Conservation (phyloP, 495 filamentous ascomycete genomes). For the Entonaema liquescens region DNA sequence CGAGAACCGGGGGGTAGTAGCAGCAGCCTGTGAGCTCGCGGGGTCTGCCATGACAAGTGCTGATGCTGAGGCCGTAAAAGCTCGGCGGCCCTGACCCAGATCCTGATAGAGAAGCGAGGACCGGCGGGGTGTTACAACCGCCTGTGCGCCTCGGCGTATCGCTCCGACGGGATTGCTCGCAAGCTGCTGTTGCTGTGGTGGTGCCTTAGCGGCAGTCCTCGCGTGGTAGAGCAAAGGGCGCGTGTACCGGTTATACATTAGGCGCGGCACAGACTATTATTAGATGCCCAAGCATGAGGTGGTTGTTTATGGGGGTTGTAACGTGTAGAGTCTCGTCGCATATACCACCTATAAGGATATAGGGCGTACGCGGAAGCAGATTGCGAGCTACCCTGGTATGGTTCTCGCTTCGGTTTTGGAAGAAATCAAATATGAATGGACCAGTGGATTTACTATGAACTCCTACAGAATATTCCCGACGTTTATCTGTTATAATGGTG, state of each 20-base stretch:
- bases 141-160: background rate
- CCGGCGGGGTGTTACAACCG: slow-evolving; percentile 3
- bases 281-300: slow-evolving; percentile 7
- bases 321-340: slow-evolving; percentile 9
- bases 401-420: background rate
- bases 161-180: slow-evolving; percentile 4
- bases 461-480: background rate
- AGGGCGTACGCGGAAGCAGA: slow-evolving; percentile 22
- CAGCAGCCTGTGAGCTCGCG: slow-evolving; percentile 1
- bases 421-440: background rate
- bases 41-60: slow-evolving; percentile 8
- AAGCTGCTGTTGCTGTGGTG: slow-evolving; percentile 11
- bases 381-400: slow-evolving; percentile 31
- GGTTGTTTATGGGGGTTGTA: slow-evolving; percentile 17
- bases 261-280: slow-evolving; percentile 29
- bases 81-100: background rate
- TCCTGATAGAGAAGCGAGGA: background rate
- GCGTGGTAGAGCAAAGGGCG: slow-evolving; percentile 25
- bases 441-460: background rate
- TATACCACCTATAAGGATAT: background rate
- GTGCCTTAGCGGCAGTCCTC: slow-evolving; percentile 1
- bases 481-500: background rate
- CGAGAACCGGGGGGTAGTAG: slow-evolving; percentile 41
- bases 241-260: slow-evolving; percentile 25
- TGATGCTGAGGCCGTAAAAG: slow-evolving; percentile 10